Evolutionary conservation across 2,329 filamentous ascomycete genomes (phyloP), one percentile per base, ranked within the genome.

Genomic region (Aspergillus flavus): DNA sequence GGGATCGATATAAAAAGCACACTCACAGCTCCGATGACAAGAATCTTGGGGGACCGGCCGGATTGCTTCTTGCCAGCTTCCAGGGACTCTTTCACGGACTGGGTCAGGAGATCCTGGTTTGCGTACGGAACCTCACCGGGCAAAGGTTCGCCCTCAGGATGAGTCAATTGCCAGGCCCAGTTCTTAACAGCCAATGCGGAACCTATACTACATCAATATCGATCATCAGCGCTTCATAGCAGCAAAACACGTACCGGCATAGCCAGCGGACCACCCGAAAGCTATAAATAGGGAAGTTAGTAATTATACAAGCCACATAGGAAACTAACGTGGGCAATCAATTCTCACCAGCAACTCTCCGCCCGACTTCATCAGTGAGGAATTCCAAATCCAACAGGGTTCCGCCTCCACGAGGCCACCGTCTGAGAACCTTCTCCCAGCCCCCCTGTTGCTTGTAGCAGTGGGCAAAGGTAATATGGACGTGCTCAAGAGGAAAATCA

Each of bases 361-460:
- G 84, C 43, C 91, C 91, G 34, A 81, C 84, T 67, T 89, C 86
- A 69, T 96, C 90, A 45, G 87, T 86, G 43, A 97, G 83, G 76
- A 97, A 97, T 76, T 97, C 94, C 43, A 97, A 85, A 73, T 97
- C 94, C 63, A 93, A 87, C 16, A 97, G 86, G 0, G 87, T 89
- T 69, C 92, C 92, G 60, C 88, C 87, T 62, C 92, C 93, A 28
- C 87, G 85, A 32, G 91, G 86, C 78, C 93, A 97, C 61, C 94
- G 86, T 62, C 88, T 84, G n/a, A 97, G 87, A 6, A 93, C 91
- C 48, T 86, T 85, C 62, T 92, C 87, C 92, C 92, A 97, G 32
- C 90, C 90, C 32, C 81, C 87, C 80, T 95, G 92, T 69, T 86
- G 80, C 84, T 93, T 93, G 82, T 89, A 92, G 79, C 88, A 90